These are phyloP conservation scores for Clarireedia sp. DNA, from an alignment of 2,329 filamentous ascomycete species.

Conservation along the genomic window DNA sequence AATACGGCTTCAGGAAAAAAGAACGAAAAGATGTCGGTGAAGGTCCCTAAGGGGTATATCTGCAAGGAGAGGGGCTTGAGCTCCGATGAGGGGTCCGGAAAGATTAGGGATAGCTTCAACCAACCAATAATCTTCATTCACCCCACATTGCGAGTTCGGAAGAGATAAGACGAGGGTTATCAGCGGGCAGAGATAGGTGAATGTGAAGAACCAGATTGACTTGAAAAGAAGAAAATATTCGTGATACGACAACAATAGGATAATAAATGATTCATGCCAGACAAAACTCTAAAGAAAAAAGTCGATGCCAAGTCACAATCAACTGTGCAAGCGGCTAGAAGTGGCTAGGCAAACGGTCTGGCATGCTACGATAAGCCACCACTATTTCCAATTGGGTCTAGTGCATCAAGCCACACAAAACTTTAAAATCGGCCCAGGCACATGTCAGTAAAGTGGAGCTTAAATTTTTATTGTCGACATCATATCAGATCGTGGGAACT, in stretches of 20 bases:
- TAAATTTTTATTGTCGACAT: background rate
- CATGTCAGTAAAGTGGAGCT: background rate
- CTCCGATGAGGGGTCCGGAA: background rate
- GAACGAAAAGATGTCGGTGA: background rate
- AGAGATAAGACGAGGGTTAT: background rate
- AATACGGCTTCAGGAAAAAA: background rate
- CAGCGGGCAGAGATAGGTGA: background rate
- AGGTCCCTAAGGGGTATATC: background rate
- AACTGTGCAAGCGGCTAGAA: too few species aligned
- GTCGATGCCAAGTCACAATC: too few species aligned
- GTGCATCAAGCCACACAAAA: background rate
- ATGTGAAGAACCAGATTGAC: background rate
- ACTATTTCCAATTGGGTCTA: background rate
- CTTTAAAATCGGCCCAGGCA: background rate
- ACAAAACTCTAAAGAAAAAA: too few species aligned
- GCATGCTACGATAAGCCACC: background rate
- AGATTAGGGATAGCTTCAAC: background rate
- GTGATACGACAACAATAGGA: too few species aligned
- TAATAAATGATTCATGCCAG: too few species aligned
- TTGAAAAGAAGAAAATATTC: too few species aligned
- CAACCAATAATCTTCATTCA: background rate
- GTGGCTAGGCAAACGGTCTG: too few species aligned
- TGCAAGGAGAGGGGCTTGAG: background rate
- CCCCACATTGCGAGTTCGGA: background rate
- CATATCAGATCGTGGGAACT: background rate